Evolutionary conservation across 2,329 filamentous ascomycete genomes (phyloP).

Genomic region (Leptosphaerulina australis): DNA sequence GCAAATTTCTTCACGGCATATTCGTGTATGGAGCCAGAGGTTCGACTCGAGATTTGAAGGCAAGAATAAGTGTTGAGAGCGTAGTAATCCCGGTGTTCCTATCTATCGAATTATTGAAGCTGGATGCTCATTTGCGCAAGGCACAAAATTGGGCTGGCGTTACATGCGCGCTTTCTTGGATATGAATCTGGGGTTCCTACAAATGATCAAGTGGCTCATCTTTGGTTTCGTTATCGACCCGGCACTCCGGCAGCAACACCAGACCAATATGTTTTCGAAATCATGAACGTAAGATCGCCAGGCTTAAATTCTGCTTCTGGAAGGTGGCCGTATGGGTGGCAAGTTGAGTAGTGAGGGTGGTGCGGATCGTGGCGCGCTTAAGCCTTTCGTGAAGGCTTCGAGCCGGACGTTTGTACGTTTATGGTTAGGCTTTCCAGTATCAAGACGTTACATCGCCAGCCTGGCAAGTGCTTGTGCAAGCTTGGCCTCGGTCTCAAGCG

Average conservation of each 20-base stretch:
- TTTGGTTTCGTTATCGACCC: slow-evolving; percentile 16
- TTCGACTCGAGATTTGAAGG: slow-evolving; percentile 1
- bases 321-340: slow-evolving; percentile 30
- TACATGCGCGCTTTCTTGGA: slow-evolving; percentile 11
- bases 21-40: background rate
- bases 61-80: slow-evolving; percentile 2
- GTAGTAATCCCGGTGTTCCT: background rate
- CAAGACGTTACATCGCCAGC: slow-evolving; percentile 44
- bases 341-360: slow-evolving; percentile 2
- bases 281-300: slow-evolving; percentile 32
- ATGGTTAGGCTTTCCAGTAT: slow-evolving; percentile 24
- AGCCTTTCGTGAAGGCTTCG: slow-evolving; percentile 39
- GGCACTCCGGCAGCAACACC: slow-evolving; percentile 21
- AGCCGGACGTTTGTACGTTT: slow-evolving; percentile 20
- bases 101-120: slow-evolving; percentile 3
- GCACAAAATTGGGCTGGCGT: slow-evolving; percentile 4
- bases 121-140: slow-evolving; percentile 8
- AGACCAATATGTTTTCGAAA: slow-evolving; percentile 15
- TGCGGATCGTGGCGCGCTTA: slow-evolving; percentile 25
- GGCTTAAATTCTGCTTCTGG: slow-evolving; percentile 23
- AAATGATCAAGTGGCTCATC: slow-evolving; percentile 10
- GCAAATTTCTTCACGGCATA: slow-evolving; percentile 18
- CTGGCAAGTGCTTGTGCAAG: slow-evolving; percentile 33
- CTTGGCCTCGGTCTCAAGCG: slow-evolving; percentile 27
- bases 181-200: slow-evolving; percentile 10